These are phyloP conservation scores for Arthrobotrys iridis DNA, from an alignment of 2,329 filamentous ascomycete genomes.

Conservation along the genomic window DNA sequence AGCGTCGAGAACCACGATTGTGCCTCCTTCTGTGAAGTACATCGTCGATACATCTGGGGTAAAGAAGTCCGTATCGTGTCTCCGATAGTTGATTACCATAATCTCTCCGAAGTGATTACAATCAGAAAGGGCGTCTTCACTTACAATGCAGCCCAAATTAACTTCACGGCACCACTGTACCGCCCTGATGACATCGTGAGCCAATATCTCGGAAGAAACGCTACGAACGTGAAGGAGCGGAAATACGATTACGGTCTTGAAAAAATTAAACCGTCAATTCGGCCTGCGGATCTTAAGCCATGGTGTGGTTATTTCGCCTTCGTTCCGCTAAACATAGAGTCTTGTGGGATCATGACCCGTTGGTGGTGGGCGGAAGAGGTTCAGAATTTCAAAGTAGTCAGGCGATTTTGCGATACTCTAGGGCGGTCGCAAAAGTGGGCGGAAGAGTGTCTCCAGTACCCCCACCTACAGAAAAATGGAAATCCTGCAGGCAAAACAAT, in stretches of 20 bases:
- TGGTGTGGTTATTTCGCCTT: slow-evolving; percentile 34
- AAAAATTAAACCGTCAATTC: neutral
- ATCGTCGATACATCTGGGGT: slow-evolving; percentile 24
- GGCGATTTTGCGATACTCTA: too few relatives aligned
- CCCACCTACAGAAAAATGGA: slow-evolving; percentile 9
- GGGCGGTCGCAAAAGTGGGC: neutral
- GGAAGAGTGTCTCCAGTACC: slow-evolving; percentile 22
- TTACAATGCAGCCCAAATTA: neutral
- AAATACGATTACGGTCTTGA: slow-evolving; percentile 3
- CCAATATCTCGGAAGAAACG: neutral
- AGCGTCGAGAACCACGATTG: neutral
- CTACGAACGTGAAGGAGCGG: neutral
- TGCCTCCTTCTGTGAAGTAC: slow-evolving; percentile 28
- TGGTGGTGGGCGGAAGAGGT: neutral
- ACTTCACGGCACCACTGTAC: neutral
- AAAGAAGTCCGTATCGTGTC: slow-evolving; percentile 11
- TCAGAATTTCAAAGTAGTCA: too few relatives aligned
- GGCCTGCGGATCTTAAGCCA: neutral
- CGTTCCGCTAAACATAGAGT: slow-evolving; percentile 20
- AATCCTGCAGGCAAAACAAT: slow-evolving; percentile 34
- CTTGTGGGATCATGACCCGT: slow-evolving; percentile 24
- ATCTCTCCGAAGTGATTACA: neutral
- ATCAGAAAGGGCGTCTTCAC: neutral
- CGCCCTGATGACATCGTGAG: slow-evolving; percentile 4
- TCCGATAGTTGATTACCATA: neutral